These are phyloP conservation scores for Coemansia guatemalensis DNA, from an alignment of 192 early-diverging fungal genomes.

Conservation along the genomic window DNA sequence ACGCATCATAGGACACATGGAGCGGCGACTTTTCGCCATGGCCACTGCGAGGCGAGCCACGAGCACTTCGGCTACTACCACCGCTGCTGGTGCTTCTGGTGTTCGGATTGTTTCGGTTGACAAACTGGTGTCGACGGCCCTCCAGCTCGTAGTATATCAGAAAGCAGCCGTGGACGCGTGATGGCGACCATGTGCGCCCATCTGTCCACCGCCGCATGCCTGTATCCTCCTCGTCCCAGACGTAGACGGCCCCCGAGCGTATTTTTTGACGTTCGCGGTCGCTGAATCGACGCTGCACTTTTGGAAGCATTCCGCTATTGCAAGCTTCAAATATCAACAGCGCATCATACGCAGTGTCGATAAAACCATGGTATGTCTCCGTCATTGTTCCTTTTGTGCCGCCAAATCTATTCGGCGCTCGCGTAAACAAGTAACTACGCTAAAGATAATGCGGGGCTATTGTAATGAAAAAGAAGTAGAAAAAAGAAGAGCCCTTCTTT, in stretches of 20 bases:
- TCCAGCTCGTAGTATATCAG: slow-evolving; percentile 87
- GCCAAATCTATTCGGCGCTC: no score
- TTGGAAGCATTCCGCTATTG: slow-evolving; percentile 62
- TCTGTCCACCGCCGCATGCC: slow-evolving; percentile 93
- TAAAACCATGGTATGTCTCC: slow-evolving; percentile 79
- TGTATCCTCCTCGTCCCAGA: slow-evolving; percentile 89
- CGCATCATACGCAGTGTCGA: slow-evolving; percentile 85
- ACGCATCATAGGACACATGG: slow-evolving; percentile 30
- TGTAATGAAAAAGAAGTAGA: neutral
- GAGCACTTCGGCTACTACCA: slow-evolving; percentile 24
- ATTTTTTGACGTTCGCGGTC: slow-evolving; percentile 81
- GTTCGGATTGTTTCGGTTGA: slow-evolving; percentile 22
- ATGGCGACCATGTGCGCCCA: slow-evolving; percentile 85
- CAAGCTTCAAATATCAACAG: slow-evolving; percentile 89
- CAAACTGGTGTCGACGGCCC: slow-evolving; percentile 58
- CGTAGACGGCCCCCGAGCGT: slow-evolving; percentile 81
- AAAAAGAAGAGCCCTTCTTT: slow-evolving; percentile 1
- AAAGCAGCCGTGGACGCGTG: slow-evolving; percentile 83
- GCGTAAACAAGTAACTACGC: no score
- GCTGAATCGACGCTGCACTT: slow-evolving; percentile 79
- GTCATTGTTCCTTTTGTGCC: slow-evolving; percentile 41
- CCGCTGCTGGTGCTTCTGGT: neutral
- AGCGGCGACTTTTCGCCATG: slow-evolving; percentile 20
- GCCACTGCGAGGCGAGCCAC: slow-evolving; percentile 27
- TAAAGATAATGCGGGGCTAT: no score